phyloP scores from a whole-genome alignment of 139 green algal species.

The Asterochloris erici region DNA sequence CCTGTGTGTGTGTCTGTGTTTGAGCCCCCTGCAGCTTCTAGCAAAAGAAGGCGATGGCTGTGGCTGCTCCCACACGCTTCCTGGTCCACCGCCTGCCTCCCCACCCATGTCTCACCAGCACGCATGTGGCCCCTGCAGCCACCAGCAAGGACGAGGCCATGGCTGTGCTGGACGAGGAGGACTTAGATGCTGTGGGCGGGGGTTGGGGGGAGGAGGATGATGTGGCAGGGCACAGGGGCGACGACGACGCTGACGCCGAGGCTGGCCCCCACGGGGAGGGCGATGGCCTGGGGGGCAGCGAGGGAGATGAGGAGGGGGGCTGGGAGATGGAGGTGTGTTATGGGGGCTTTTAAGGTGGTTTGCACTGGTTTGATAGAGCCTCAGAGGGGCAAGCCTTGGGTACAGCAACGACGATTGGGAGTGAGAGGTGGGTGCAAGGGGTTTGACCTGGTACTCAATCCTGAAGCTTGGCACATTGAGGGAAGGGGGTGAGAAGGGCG shows the following conservation, averaged over 20 bases:
- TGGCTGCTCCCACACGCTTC: too few species aligned
- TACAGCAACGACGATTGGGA: background rate
- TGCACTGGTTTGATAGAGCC: too few species aligned
- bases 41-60: too few species aligned
- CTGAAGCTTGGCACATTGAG: too few species aligned
- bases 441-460: background rate
- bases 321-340: constrained; percentile 92
- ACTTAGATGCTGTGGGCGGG: constrained; percentile 59
- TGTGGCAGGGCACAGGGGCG: constrained; percentile 57
- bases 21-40: too few species aligned
- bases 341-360: background rate
- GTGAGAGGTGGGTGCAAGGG: background rate
- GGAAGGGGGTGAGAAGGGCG: too few species aligned
- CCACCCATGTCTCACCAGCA: too few species aligned
- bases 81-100: background rate
- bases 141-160: constrained; percentile 14
- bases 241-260: constrained; percentile 32
- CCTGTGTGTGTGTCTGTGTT: too few species aligned
- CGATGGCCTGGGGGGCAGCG: constrained; percentile 52
- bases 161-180: constrained; percentile 36
- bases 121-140: background rate
- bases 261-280: constrained; percentile 31
- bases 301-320: constrained; percentile 69
- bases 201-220: constrained; percentile 79
- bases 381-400: too few species aligned